phyloP scores from a whole-genome alignment of 139 green algal species.

The Desmodesmus armatus region DNA sequence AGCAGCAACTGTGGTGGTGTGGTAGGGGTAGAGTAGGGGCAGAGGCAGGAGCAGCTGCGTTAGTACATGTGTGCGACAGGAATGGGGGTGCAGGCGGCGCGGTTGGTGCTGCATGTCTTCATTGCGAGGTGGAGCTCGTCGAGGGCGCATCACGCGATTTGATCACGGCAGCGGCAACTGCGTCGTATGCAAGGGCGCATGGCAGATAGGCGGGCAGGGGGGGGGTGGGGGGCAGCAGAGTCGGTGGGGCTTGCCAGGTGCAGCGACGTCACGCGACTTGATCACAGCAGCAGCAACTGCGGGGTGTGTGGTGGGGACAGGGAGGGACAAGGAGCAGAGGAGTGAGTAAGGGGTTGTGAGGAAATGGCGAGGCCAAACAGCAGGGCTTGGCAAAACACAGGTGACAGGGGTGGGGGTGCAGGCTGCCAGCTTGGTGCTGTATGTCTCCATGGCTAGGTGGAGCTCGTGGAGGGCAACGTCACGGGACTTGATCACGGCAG shows the following conservation, averaged over 20 bases:
- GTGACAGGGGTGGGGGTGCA: background rate
- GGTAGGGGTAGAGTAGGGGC: too few relatives aligned
- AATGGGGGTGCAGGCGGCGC: background rate
- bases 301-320: too few relatives aligned
- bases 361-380: too few relatives aligned
- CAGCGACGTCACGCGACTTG: background rate
- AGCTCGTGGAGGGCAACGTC: background rate
- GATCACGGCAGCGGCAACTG: slow-evolving; percentile 7
- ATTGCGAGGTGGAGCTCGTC: background rate
- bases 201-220: background rate
- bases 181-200: background rate
- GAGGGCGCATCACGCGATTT: background rate
- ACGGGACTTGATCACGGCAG: background rate
- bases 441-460: background rate
- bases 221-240: background rate
- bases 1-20: slow-evolving; percentile 2
- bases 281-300: slow-evolving; percentile 1
- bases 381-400: too few relatives aligned
- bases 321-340: too few relatives aligned
- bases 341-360: too few relatives aligned
- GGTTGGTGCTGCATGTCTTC: background rate
- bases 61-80: too few relatives aligned
- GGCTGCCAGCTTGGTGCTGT: background rate
- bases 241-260: too few relatives aligned
- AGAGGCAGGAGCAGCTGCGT: too few relatives aligned